Percentiles rank a stretch among this genome's conserved stretches.
These are phyloP conservation scores for Phytophthora kernoviae DNA, from an alignment of 352 stramenopile genomes.

Conservation along the genomic window DNA sequence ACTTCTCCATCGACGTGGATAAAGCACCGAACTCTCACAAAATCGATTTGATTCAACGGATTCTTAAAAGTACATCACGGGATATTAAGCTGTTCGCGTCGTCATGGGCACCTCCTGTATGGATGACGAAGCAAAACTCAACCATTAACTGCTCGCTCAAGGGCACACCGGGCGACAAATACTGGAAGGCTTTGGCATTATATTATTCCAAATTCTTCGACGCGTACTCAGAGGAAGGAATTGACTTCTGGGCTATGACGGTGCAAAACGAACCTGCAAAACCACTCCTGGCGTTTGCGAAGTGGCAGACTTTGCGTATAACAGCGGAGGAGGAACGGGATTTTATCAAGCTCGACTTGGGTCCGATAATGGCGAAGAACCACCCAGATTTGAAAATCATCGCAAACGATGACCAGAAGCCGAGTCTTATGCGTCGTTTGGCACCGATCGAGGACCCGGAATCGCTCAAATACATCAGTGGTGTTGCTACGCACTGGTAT, in stretches of 20 bases:
- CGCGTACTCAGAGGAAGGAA: constrained; percentile 52
- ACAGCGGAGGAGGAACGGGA: constrained; percentile 27
- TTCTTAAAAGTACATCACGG: constrained; percentile 24
- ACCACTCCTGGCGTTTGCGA: constrained; percentile 12
- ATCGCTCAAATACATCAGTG: constrained; percentile 60
- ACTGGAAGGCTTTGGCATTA: constrained; percentile 54
- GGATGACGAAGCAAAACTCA: constrained; percentile 66
- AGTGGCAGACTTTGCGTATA: constrained; percentile 44
- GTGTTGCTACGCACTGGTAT: constrained; percentile 86
- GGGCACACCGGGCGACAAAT: constrained; percentile 33
- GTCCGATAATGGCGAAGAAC: constrained; percentile 52
- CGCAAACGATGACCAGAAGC: constrained; percentile 72
- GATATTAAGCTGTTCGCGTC: constrained; percentile 58
- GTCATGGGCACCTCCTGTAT: constrained; percentile 66
- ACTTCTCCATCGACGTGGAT: constrained; percentile 73
- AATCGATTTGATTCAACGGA: constrained; percentile 32
- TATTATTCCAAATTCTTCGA: constrained; percentile 80
- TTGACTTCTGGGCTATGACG: constrained; percentile 68
- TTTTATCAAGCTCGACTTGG: constrained; percentile 67
- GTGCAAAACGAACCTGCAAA: constrained; percentile 74
- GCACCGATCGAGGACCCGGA: constrained; percentile 43
- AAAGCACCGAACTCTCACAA: constrained; percentile 33
- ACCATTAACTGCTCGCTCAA: constrained; percentile 37
- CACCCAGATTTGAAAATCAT: constrained; percentile 74
- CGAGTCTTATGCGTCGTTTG: constrained; percentile 34